A percentile compares a stretch with the other conserved stretches of the same genome.
phyloP scores from a whole-genome alignment of 805 yeast genomes.

The Saccharomycopsis synnaedendra region DNA sequence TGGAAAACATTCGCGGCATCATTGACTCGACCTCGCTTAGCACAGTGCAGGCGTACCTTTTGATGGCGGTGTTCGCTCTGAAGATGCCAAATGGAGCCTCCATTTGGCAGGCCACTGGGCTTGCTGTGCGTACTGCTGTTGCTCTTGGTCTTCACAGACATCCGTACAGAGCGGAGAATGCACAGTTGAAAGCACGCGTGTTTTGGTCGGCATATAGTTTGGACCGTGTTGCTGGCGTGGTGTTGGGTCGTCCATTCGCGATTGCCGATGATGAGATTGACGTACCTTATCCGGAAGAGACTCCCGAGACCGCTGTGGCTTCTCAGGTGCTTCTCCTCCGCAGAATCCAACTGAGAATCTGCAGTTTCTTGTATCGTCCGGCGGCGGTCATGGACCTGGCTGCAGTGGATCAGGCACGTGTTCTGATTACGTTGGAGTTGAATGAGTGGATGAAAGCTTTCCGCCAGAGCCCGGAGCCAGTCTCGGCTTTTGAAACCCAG shows the following conservation, averaged over 20 bases:
- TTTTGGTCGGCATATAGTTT: conserved; percentile 28
- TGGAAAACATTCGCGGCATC: conserved; percentile 20
- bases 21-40: conserved; percentile 20
- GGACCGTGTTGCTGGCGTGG: conserved; percentile 25
- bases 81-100: conserved; percentile 26
- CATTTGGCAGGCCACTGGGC: conserved; percentile 24
- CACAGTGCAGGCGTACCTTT: conserved; percentile 25
- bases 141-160: conserved; percentile 24
- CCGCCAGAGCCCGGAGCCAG: conserved; percentile 20
- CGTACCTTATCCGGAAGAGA: conserved; percentile 20
- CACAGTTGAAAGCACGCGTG: conserved; percentile 20
- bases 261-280: conserved; percentile 27
- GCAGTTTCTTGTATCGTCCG: conserved; percentile 25
- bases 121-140: conserved; percentile 24
- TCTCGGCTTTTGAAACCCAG: conserved; percentile 23
- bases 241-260: conserved; percentile 27
- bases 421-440: conserved; percentile 23
- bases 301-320: conserved; percentile 20
- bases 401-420: conserved; percentile 22
- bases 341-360: conserved; percentile 24
- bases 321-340: conserved; percentile 24
- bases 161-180: conserved; percentile 17
- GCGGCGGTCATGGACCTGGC: conserved; percentile 15
- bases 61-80: conserved; percentile 24
- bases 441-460: conserved; percentile 25